These are phyloP conservation scores for Rickenella mellea DNA, from an alignment of 768 basidiomycete species.

Conservation along the genomic window DNA sequence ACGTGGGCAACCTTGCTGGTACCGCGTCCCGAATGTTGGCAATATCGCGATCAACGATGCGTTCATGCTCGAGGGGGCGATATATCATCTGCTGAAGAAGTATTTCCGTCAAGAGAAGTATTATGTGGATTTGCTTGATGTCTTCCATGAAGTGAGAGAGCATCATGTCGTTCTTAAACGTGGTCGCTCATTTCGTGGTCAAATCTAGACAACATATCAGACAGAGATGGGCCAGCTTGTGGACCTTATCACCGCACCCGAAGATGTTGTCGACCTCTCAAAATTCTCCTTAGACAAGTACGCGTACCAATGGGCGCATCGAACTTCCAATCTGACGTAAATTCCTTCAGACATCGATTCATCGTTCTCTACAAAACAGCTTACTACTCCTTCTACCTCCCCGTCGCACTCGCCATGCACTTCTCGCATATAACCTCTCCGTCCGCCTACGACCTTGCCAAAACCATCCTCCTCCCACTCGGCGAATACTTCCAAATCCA, in stretches of 20 bases:
- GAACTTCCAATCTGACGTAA: neutral
- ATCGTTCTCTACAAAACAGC: constrained; percentile 98
- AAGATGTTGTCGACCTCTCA: constrained; percentile 75
- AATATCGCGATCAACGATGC: constrained; percentile 92
- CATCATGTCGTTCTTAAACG: neutral
- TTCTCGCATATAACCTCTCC: constrained; percentile 53
- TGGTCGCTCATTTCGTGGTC: neutral
- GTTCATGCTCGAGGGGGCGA: constrained; percentile 92
- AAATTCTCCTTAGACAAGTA: constrained; percentile 85
- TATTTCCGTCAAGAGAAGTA: constrained; percentile 75
- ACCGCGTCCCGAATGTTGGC: constrained; percentile 57
- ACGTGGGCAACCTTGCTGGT: constrained; percentile 94
- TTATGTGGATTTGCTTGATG: constrained; percentile 84
- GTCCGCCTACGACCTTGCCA: constrained; percentile 59
- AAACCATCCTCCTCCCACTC: constrained; percentile 78
- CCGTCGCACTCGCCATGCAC: constrained; percentile 90
- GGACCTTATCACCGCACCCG: constrained; percentile 92
- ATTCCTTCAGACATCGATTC: constrained; percentile 57
- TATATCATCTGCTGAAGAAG: constrained; percentile 82
- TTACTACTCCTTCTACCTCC: constrained; percentile 97
- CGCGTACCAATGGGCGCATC: constrained; percentile 9
- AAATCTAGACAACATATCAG: constrained; percentile 56
- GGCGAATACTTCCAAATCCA: constrained; percentile 99
- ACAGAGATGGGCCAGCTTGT: constrained; percentile 96
- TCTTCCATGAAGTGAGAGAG: constrained; percentile 68